Evolutionary conservation across 306 rosid species (phyloP).

Genomic region (Lagenaria siceraria): DNA sequence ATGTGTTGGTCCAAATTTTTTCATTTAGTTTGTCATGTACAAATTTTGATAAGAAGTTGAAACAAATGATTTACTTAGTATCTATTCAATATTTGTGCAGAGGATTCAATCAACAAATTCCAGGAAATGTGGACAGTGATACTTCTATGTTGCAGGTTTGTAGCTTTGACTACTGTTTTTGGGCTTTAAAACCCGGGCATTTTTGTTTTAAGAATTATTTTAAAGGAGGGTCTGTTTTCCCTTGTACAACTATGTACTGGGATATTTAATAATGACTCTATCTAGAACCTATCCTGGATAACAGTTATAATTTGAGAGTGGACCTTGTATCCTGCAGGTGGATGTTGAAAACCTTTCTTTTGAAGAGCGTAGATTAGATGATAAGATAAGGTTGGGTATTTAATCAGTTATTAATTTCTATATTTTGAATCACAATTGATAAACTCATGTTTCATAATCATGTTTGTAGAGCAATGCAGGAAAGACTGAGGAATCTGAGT

Average conservation of each 20-base stretch:
- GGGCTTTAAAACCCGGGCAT: not conserved
- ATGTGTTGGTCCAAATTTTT: not conserved
- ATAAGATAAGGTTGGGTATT: constrained; percentile 61
- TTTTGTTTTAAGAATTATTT: not conserved
- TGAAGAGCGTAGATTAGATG: constrained; percentile 71
- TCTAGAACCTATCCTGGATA: not conserved
- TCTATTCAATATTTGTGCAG: constrained; percentile 34
- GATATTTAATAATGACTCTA: not conserved
- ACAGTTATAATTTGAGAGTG: constrained; percentile 16
- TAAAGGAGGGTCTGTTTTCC: not conserved
- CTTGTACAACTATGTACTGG: not conserved
- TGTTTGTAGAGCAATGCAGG: constrained; percentile 76
- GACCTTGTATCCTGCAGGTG: constrained; percentile 51
- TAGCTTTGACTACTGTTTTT: not conserved
- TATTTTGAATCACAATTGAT: not conserved
- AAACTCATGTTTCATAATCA: constrained; percentile 7
- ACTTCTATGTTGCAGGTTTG: constrained; percentile 59
- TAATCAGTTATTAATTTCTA: constrained; percentile 11
- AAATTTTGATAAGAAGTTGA: not conserved
- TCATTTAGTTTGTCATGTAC: constrained; percentile 10
- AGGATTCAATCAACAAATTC: constrained; percentile 64
- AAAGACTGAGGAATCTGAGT: constrained; percentile 66
- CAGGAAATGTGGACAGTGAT: constrained; percentile 64
- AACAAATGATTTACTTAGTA: constrained; percentile 18
- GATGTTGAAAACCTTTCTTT: constrained; percentile 68